Base-by-base conservation (phyloP, 495 filamentous ascomycete species). In the Amphirosellinia nigrospora region DNA sequence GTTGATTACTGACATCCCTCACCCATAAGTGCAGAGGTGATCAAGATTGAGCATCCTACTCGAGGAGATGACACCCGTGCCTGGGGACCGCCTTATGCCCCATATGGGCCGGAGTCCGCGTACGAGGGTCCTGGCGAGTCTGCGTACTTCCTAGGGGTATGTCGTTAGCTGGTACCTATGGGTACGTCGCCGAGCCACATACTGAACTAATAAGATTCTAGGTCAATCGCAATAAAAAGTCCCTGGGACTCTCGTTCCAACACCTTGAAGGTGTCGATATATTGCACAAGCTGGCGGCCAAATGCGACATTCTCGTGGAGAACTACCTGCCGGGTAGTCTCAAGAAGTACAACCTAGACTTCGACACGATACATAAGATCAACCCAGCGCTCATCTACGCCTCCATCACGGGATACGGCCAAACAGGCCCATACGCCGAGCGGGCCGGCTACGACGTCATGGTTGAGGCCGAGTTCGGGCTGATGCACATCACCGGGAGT, bases 361-460 rank as follows among this genome's bases (percentile, higher is more conserved):
- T 92, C 73, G 86, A 89, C 34, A 92, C 92, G 3, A 78, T 99
- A 4, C 84, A 84, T 63, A 85, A 90, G 70, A 87, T 97, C 76
- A 98, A 97, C 74, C 94, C 96, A 23, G 80, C 75, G 0, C 80
- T 94, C n/a, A 88, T 90, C 52, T 90, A 90, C 68, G 87, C 88
- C 10, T 88, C 86, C 36, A 89, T 90, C 46, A 90, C 88, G 0
- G 88, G 88, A 16, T 89, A 88, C 67, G 96, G 96, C 4, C 96
- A 99, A 79, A 97, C 92, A 2, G 96, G 96, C 0, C 96, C 96
- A 0, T 97, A 97, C 79, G 90, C 90, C 21, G 88, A 89, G 56
- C 87, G 96, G 8, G 94, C 96, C 10, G 96, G 96, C 13, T 99
- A 99, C 83, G 96, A 99, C 80, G 96, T 99, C 68, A 98, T 99